These are phyloP conservation scores for Alternaria arborescens DNA, from an alignment of 2,329 filamentous ascomycete genomes.

Conservation along the genomic window DNA sequence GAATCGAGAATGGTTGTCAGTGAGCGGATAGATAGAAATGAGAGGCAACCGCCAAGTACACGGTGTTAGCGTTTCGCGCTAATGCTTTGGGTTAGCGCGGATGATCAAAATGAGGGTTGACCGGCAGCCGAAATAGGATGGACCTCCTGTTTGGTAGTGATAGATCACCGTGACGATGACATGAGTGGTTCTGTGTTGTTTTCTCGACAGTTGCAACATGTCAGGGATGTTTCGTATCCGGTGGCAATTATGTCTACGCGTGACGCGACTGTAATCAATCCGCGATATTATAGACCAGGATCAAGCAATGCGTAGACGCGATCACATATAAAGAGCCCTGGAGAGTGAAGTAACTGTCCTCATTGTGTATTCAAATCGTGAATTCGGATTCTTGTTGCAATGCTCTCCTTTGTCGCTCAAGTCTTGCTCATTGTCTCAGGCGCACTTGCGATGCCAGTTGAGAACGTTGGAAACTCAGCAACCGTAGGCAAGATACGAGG, in stretches of 20 bases:
- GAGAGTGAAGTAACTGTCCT: neutral
- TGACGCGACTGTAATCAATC: conserved; percentile 18
- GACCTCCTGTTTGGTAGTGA: neutral
- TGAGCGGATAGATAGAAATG: neutral
- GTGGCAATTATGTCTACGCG: conserved; percentile 9
- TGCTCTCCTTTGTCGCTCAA: conserved; percentile 17
- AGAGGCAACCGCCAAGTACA: conserved; percentile 18
- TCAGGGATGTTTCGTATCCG: conserved; percentile 9
- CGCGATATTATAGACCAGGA: conserved; percentile 9
- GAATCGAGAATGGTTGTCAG: neutral
- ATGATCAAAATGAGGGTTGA: neutral
- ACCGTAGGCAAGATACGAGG: conserved; percentile 62
- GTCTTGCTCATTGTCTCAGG: conserved; percentile 14
- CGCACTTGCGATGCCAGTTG: conserved; percentile 21
- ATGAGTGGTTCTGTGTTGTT: neutral
- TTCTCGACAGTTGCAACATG: neutral
- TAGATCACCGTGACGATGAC: neutral
- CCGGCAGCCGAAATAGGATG: neutral
- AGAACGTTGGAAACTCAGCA: conserved; percentile 27
- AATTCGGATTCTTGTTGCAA: neutral
- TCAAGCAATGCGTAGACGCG: neutral
- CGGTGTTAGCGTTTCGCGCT: conserved; percentile 8
- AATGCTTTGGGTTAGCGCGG: conserved; percentile 6
- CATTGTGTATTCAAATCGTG: neutral
- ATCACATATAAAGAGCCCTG: neutral